A percentile compares a stretch with the other conserved stretches of the same genome.
phyloP scores from a whole-genome alignment of 2,329 filamentous ascomycete genomes.

The Juglanconis oblonga region DNA sequence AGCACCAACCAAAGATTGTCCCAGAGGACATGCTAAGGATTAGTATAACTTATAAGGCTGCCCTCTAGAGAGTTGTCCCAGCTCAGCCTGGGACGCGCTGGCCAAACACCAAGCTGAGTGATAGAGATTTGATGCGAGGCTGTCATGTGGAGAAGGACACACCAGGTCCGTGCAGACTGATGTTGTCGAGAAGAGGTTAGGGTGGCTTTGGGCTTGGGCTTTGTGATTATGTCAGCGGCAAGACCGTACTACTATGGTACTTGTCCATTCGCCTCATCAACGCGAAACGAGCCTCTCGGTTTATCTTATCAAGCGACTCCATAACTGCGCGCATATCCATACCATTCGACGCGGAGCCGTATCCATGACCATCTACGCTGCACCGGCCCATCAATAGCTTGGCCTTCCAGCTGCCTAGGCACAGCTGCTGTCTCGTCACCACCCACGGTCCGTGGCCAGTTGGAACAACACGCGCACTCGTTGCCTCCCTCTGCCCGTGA shows the following conservation, averaged over 20 bases:
- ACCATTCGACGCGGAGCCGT: neutral
- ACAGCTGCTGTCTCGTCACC: neutral
- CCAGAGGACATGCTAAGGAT: too few species aligned
- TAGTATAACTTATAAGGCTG: too few species aligned
- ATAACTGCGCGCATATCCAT: neutral
- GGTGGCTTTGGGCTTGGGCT: neutral
- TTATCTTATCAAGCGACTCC: neutral
- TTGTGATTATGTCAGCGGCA: neutral
- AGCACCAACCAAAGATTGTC: too few species aligned
- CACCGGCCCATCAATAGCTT: neutral
- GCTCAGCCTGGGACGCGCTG: too few species aligned
- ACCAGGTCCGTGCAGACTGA: too few species aligned
- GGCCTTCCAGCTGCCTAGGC: neutral
- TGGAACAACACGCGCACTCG: neutral
- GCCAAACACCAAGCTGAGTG: too few species aligned
- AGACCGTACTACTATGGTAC: too few species aligned
- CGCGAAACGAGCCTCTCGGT: neutral
- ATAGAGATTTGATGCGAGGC: too few species aligned
- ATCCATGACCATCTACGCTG: neutral
- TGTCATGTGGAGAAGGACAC: too few species aligned
- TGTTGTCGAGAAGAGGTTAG: neutral
- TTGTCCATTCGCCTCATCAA: neutral
- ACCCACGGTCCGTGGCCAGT: neutral
- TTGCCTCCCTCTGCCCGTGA: neutral
- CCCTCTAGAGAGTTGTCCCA: too few species aligned